Evolutionary conservation across 2,329 filamentous ascomycete genomes (phyloP), one percentile per base, ranked within the genome.

Genomic region (Fusarium graminum): DNA sequence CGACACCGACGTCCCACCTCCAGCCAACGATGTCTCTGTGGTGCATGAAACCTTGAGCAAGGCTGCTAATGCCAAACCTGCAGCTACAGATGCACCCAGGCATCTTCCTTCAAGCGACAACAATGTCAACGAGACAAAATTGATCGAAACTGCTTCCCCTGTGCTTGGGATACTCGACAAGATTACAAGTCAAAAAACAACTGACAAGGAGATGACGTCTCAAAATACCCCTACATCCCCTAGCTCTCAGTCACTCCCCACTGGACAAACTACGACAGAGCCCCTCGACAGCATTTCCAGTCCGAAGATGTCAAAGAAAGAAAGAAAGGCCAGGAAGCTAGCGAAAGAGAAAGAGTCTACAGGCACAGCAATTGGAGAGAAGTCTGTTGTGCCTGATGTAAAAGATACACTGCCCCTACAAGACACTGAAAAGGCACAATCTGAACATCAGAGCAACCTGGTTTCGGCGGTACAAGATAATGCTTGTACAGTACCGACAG

Each of bases 311-410:
- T 68, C 69, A 17, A 77, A 75, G 58, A 76, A 78, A 54, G 72
- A 79, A 41, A 79, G 76, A 65, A 79, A 77, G 54, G 72, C 73
- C 11, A 75, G 77, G 65, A 78, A 76, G 44, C 64, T 74, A 38
- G 74, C 71, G 19, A 60, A 61, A 12, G 53, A 66, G 54, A 47
- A 54, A 12, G 67, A 64, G 17, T 44, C 53, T 14, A 43, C 49
- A 17, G 42, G 60, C 22, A 28, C 44, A 22, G 51, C 57, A 30
- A 34, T 34, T 17, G 40, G 30, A 19, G 57, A 52, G 14, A 52
- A 66, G 19, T 4, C 32, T 19, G 13, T 32, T 22, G 17, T 22
- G 14, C 16, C 46, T 6, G 46, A 51, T 40, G 38, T 52, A 29
- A 41, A 25, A 44, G 52, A 56, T 38, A 26, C 29, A 14, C 39